phyloP scores from a whole-genome alignment of 805 yeast species.

The Yamadazyma nakazawae region DNA sequence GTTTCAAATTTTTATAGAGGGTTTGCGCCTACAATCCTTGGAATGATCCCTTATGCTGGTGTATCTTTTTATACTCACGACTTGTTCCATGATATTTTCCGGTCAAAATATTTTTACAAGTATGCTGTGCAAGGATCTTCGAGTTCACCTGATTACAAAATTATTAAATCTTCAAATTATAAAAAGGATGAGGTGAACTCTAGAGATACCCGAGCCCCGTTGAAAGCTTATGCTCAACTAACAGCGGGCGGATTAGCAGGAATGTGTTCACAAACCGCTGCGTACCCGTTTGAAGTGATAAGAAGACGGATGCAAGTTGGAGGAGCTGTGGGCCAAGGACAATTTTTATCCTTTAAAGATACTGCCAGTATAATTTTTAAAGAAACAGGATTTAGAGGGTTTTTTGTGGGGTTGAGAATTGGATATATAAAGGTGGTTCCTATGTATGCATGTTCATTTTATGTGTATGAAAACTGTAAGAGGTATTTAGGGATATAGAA shows the following conservation, averaged over 20 bases:
- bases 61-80: constrained; percentile 96
- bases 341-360: constrained; percentile 48
- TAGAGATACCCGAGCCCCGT: constrained; percentile 55
- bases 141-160: constrained; percentile 15
- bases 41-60: constrained; percentile 98
- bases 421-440: constrained; percentile 95
- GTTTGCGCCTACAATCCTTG: constrained; percentile 87
- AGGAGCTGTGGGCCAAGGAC: constrained; percentile 63
- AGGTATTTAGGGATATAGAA: constrained; percentile 53
- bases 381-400: constrained; percentile 82
- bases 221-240: constrained; percentile 88
- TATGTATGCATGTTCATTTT: constrained; percentile 95
- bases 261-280: constrained; percentile 90
- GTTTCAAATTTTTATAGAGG: constrained; percentile 85
- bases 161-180: constrained; percentile 5
- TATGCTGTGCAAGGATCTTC: constrained; percentile 41
- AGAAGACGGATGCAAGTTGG: constrained; percentile 96
- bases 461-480: constrained; percentile 88
- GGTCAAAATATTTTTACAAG: constrained; percentile 53
- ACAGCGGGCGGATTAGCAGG: constrained; percentile 97
- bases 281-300: constrained; percentile 94
- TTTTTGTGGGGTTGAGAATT: constrained; percentile 89
- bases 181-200: constrained; percentile 23
- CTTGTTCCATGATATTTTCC: constrained; percentile 77
- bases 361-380: constrained; percentile 60